These are phyloP conservation scores for Kitagawia praeruptora DNA, from an alignment of 129 eudicot genomes.

Conservation along the genomic window DNA sequence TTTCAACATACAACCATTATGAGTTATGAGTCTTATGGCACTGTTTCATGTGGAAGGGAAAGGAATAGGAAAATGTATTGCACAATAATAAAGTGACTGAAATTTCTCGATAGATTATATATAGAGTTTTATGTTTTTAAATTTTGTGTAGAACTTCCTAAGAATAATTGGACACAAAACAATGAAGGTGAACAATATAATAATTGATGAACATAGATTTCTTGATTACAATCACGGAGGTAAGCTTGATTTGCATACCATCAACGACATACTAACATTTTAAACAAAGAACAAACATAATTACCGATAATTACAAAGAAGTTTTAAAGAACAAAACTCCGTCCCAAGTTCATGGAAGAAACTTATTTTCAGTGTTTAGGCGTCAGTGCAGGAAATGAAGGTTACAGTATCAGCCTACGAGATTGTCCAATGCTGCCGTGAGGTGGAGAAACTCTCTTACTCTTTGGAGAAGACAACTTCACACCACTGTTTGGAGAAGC, in stretches of 20 bases:
- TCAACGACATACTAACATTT: slow-evolving; percentile 23
- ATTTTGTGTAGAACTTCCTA: too few relatives aligned
- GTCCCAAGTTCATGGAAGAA: slow-evolving; percentile 22
- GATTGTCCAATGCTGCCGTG: slow-evolving; percentile 36
- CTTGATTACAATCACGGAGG: neutral
- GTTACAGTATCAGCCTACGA: slow-evolving; percentile 78
- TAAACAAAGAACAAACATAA: slow-evolving; percentile 5
- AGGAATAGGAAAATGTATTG: neutral
- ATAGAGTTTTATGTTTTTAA: neutral
- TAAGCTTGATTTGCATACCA: slow-evolving; percentile 16
- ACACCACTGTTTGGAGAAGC: slow-evolving; percentile 46
- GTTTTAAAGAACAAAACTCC: slow-evolving; percentile 15
- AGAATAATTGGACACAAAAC: neutral
- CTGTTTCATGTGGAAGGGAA: neutral
- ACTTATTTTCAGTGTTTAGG: slow-evolving; percentile 38
- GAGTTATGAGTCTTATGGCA: neutral
- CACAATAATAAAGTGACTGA: neutral
- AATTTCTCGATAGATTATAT: neutral
- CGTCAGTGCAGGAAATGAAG: slow-evolving; percentile 80
- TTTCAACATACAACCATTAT: neutral
- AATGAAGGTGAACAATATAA: neutral
- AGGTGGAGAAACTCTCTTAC: slow-evolving; percentile 93
- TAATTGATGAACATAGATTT: neutral
- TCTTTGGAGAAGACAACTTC: slow-evolving; percentile 70
- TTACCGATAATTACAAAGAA: slow-evolving; percentile 18